phyloP scores from a whole-genome alignment of 2,329 filamentous ascomycete species.

The Alternaria brassicae region DNA sequence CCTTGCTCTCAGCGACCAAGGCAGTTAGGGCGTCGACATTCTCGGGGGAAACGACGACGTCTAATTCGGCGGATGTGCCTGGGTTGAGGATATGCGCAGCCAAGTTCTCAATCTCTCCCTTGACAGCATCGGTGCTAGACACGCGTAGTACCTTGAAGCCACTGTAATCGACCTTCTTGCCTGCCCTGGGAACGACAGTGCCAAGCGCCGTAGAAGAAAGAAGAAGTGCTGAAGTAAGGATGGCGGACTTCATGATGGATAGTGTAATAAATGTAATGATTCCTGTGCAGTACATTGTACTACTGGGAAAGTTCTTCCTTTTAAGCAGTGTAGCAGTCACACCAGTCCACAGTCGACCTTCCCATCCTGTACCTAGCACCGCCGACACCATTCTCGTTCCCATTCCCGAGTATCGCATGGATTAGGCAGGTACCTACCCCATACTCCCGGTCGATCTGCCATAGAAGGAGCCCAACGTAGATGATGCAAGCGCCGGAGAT shows the following conservation, averaged over 20 bases:
- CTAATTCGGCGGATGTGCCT: slow-evolving; percentile 36
- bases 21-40: slow-evolving; percentile 41
- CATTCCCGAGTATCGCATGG: slow-evolving; percentile 19
- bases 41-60: slow-evolving; percentile 47
- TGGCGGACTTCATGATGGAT: slow-evolving; percentile 38
- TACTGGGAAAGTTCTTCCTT: slow-evolving; percentile 7
- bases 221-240: slow-evolving; percentile 38
- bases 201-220: slow-evolving; percentile 30
- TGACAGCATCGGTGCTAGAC: slow-evolving; percentile 27
- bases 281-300: slow-evolving; percentile 4
- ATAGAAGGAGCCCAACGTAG: slow-evolving; percentile 16
- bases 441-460: slow-evolving; percentile 16
- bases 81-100: slow-evolving; percentile 45
- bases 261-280: slow-evolving; percentile 7
- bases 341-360: slow-evolving; percentile 22
- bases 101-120: slow-evolving; percentile 41
- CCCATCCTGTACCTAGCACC: slow-evolving; percentile 22
- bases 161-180: slow-evolving; percentile 46
- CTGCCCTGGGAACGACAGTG: slow-evolving; percentile 34
- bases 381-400: slow-evolving; percentile 10
- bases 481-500: slow-evolving; percentile 31
- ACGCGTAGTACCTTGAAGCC: slow-evolving; percentile 48
- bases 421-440: slow-evolving; percentile 35
- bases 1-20: slow-evolving; percentile 34
- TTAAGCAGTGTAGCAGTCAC: slow-evolving; percentile 20